phyloP scores from a whole-genome alignment of 176 grass and related monocot genomes.

The Cenchrus fungigraminus region DNA sequence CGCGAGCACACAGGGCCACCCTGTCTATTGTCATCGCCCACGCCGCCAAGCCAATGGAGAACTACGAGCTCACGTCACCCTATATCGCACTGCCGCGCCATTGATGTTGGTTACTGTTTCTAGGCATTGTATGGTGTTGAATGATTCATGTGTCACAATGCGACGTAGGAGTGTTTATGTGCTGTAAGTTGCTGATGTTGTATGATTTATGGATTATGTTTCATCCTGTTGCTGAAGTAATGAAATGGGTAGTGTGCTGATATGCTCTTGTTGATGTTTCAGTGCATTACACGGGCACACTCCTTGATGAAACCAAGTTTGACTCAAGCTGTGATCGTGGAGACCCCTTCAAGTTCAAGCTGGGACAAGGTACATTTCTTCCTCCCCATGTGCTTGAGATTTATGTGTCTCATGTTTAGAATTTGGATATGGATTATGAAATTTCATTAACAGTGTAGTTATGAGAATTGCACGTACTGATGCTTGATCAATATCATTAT shows the following conservation, averaged over 20 bases:
- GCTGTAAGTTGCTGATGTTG: not conserved
- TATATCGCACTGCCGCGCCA: no score
- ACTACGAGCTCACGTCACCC: no score
- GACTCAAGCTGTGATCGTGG: slow-evolving; percentile 89
- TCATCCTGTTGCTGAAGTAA: not conserved
- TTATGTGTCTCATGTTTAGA: not conserved
- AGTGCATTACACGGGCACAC: slow-evolving; percentile 98
- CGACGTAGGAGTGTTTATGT: not conserved
- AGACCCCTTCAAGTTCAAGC: slow-evolving; percentile 89
- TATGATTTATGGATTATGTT: not conserved
- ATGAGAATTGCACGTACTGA: not conserved
- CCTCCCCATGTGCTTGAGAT: not conserved
- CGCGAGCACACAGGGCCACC: no score
- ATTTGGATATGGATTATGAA: not conserved
- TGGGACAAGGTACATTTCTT: slow-evolving; percentile 80
- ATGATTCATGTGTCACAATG: not conserved
- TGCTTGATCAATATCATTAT: not conserved
- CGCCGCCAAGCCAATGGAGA: no score
- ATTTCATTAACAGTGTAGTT: not conserved
- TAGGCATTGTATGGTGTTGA: no score
- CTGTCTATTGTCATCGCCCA: no score
- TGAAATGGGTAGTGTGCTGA: slow-evolving; percentile 9
- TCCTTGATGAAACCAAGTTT: slow-evolving; percentile 92
- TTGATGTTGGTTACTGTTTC: not conserved
- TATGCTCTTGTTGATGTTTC: slow-evolving; percentile 35